Percentiles rank a stretch among this genome's conserved stretches.
These are phyloP conservation scores for Termitomyces sp. DNA, from an alignment of 768 basidiomycete genomes.

Conservation along the genomic window DNA sequence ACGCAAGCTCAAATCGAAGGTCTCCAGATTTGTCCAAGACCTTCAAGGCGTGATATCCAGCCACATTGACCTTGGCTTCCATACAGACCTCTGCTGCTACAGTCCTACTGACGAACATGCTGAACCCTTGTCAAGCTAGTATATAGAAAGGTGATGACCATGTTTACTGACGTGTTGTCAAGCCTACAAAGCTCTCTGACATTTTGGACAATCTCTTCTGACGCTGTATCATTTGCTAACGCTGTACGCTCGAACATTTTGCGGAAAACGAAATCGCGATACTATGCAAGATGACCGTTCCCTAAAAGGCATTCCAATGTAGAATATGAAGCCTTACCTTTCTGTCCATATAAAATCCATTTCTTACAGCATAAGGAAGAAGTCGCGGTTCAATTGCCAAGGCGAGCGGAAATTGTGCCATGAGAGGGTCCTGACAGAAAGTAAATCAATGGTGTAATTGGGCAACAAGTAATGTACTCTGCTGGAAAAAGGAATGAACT, in stretches of 20 bases:
- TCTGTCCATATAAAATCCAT: conserved; percentile 77
- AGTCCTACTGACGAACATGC: conserved; percentile 81
- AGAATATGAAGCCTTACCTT: conserved; percentile 41
- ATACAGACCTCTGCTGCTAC: conserved; percentile 84
- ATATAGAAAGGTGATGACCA: conserved; percentile 1
- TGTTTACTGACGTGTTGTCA: conserved; percentile 53
- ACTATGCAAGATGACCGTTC: conserved; percentile 34
- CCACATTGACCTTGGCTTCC: conserved; percentile 71
- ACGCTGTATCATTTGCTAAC: conserved; percentile 44
- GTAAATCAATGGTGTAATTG: conserved; percentile 10
- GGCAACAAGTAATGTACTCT: conserved; percentile 43
- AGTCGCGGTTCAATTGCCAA: conserved; percentile 75
- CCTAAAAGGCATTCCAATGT: not conserved
- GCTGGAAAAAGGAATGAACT: conserved; percentile 79
- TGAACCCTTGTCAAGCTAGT: conserved; percentile 24
- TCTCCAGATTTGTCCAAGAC: conserved; percentile 60
- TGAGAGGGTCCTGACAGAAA: conserved; percentile 62
- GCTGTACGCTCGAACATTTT: conserved; percentile 75
- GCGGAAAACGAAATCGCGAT: conserved; percentile 83
- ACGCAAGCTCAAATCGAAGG: conserved; percentile 69
- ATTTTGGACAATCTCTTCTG: conserved; percentile 64
- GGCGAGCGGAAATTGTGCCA: conserved; percentile 73
- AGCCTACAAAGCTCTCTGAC: conserved; percentile 70
- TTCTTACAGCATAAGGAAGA: conserved; percentile 65
- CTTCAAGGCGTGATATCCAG: conserved; percentile 68